These are phyloP conservation scores for Torulaspora globosa DNA, from an alignment of 1,139 yeast genomes.

Conservation along the genomic window DNA sequence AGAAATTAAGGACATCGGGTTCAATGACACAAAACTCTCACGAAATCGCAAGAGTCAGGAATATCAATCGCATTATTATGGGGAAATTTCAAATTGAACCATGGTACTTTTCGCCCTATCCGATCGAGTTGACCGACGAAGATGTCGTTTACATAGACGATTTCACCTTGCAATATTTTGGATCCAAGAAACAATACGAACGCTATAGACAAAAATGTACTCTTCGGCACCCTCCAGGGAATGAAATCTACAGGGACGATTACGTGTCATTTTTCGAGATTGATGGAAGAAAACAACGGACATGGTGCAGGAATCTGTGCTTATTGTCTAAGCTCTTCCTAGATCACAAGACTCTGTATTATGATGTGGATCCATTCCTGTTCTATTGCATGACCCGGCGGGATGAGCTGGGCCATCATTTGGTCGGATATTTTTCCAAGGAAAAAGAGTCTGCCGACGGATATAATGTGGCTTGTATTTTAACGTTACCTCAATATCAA, in stretches of 20 bases:
- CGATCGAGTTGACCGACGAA: slow-evolving; percentile 87
- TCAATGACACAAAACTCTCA: slow-evolving; percentile 90
- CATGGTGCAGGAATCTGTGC: slow-evolving; percentile 96
- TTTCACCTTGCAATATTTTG: slow-evolving; percentile 82
- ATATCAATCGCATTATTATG: slow-evolving; percentile 68
- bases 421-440: slow-evolving; percentile 93
- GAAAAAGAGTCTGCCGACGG: slow-evolving; percentile 95
- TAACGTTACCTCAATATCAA: slow-evolving; percentile 94
- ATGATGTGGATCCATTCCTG: slow-evolving; percentile 95
- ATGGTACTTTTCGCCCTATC: slow-evolving; percentile 98
- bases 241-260: slow-evolving; percentile 91
- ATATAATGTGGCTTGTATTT: slow-evolving; percentile 95
- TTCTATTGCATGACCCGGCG: slow-evolving; percentile 92
- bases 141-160: slow-evolving; percentile 89
- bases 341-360: slow-evolving; percentile 92
- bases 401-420: slow-evolving; percentile 86
- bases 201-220: slow-evolving; percentile 84
- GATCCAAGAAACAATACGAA: slow-evolving; percentile 85
- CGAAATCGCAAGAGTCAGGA: slow-evolving; percentile 89
- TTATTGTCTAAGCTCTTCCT: slow-evolving; percentile 79
- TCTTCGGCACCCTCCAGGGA: slow-evolving; percentile 93
- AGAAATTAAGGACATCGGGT: slow-evolving; percentile 86
- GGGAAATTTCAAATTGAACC: slow-evolving; percentile 95
- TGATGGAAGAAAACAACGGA: slow-evolving; percentile 91
- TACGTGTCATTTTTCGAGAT: slow-evolving; percentile 85